These are phyloP conservation scores for Durotheca rogersii DNA, from an alignment of 495 filamentous ascomycete genomes.

Conservation along the genomic window DNA sequence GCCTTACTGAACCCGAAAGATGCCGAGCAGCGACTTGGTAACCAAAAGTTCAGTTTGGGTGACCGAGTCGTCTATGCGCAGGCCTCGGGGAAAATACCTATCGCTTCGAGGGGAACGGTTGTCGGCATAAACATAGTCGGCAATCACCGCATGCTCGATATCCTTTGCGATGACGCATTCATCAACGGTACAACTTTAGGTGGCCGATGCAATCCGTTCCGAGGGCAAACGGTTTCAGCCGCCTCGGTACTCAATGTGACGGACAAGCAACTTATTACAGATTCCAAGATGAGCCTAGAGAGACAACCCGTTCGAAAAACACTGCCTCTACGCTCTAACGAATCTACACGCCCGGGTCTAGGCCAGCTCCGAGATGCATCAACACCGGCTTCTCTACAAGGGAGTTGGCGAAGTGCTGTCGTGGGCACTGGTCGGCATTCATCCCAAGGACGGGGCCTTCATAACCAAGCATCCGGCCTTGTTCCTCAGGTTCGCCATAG, in stretches of 20 bases:
- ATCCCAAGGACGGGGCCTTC: constrained; percentile 42
- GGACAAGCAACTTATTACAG: constrained; percentile 74
- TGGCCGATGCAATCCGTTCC: constrained; percentile 90
- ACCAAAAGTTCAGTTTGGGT: constrained; percentile 81
- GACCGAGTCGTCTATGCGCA: constrained; percentile 92
- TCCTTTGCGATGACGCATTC: constrained; percentile 91
- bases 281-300: constrained; percentile 64
- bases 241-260: constrained; percentile 85
- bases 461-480: constrained; percentile 42
- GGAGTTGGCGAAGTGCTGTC: constrained; percentile 71
- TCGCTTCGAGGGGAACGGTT: constrained; percentile 87
- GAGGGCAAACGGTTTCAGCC: constrained; percentile 85
- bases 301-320: constrained; percentile 60
- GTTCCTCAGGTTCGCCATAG: constrained; percentile 47
- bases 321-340: constrained; percentile 55
- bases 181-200: constrained; percentile 93
- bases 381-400: constrained; percentile 66
- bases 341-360: constrained; percentile 55
- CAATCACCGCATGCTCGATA: constrained; percentile 77
- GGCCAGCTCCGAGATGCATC: constrained; percentile 66
- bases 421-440: constrained; percentile 33
- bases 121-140: constrained; percentile 86
- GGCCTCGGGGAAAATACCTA: constrained; percentile 91
- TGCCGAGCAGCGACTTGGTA: constrained; percentile 83
- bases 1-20: constrained; percentile 89